Base-by-base conservation (phyloP, 352 stramenopile genomes). In the Pythium grandisporangium region DNA sequence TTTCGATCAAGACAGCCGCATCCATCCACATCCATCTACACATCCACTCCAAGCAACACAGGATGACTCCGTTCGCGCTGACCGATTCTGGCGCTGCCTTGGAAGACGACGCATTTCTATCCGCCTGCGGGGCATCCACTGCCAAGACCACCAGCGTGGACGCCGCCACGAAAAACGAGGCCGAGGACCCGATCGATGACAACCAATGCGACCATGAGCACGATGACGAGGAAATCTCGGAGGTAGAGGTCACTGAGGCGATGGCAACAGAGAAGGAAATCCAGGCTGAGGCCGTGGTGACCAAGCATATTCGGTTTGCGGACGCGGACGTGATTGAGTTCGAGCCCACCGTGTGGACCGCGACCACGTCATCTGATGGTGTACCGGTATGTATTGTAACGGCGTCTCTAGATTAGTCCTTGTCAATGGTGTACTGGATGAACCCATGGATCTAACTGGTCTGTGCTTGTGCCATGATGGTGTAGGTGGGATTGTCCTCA, bases 271-370 rank as follows among this genome's bases (percentile, higher is more conserved):
- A 61, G 35, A 47, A 38, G 23, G 25, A 6, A 22, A 37, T 22
- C 24, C 27, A 46, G 20, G 29, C 33, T 3, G 48, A 66, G 5
- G 38, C 47, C 26, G 35, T 20, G 17, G 27, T 20, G 7, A 40
- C 16, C 29, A 74, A 74, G 48, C 48, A 59, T 46, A 70, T 87
- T 37, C 55, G 54, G 14, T 91, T 91, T 43, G 56, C 77, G 13
- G 45, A 59, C 13, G 72, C 68, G 5, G 70, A 91, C 23, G 57
- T 91, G 10, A 57, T 88, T 22, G 77, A 91, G 62, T 91, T 91
- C 32, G 77, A 91, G 44, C 77, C 77, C 22, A 86, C 77, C 14
- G 68, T 82, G 55, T 88, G 70, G 70, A 88, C 74, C n/a, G 75
- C 72, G 34, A 84, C 71, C 4, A 70, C 88, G 20, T 66, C 77